These are phyloP conservation scores for Cyberlindnera misumaiensis DNA, from an alignment of 805 yeast species.

Conservation along the genomic window DNA sequence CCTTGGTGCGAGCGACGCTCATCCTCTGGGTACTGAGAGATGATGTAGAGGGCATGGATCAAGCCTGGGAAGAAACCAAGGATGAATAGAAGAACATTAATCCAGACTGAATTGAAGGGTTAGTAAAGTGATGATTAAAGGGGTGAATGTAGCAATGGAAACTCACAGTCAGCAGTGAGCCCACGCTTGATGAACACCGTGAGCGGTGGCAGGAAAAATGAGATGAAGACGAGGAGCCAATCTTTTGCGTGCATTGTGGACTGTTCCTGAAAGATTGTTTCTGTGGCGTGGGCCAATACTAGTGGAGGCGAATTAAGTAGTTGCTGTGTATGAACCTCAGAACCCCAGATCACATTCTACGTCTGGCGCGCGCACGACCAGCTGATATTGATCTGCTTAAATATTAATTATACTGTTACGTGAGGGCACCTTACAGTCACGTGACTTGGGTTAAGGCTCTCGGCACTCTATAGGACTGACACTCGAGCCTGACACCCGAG, in stretches of 20 bases:
- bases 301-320: too few species aligned
- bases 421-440: too few species aligned
- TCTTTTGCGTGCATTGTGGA: conserved; percentile 33
- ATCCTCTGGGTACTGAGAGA: conserved; percentile 45
- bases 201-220: conserved; percentile 64
- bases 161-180: conserved; percentile 44
- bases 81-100: conserved; percentile 53
- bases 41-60: conserved; percentile 62
- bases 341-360: too few species aligned
- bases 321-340: too few species aligned
- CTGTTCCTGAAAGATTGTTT: too few species aligned
- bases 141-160: background rate
- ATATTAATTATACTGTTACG: too few species aligned
- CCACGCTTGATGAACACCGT: conserved; percentile 70
- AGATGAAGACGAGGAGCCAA: conserved; percentile 63
- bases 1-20: conserved; percentile 18
- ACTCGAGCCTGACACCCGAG: too few species aligned
- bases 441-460: too few species aligned
- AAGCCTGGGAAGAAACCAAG: conserved; percentile 68
- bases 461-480: too few species aligned
- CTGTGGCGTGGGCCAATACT: too few species aligned
- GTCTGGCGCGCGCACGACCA: too few species aligned
- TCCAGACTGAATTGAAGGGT: conserved; percentile 29
- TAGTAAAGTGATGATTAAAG: background rate
- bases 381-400: too few species aligned